Percentiles rank a stretch among this genome's conserved stretches.
phyloP scores from a whole-genome alignment of 1,284 basidiomycete species.

The Ceratobasidium sp. region DNA sequence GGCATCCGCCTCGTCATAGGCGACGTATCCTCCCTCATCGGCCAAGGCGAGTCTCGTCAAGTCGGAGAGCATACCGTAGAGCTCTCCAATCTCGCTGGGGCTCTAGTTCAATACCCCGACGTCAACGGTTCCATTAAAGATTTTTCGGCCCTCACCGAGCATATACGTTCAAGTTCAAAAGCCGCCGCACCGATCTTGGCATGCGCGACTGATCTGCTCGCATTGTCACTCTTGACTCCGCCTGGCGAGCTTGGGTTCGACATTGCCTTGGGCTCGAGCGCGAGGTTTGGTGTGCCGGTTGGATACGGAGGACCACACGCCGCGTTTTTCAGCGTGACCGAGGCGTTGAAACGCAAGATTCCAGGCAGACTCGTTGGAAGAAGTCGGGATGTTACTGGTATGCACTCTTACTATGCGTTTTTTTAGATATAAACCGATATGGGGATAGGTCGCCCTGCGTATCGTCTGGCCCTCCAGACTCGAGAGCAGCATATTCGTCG shows the following conservation, averaged over 20 bases:
- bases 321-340: conserved; percentile 95
- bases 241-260: conserved; percentile 99
- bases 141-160: conserved; percentile 78
- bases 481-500: conserved; percentile 97
- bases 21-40: conserved; percentile 69
- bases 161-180: conserved; percentile 60
- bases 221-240: conserved; percentile 92
- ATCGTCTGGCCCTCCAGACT: conserved; percentile 84
- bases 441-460: conserved; percentile 72
- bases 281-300: conserved; percentile 92
- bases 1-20: conserved; percentile 83
- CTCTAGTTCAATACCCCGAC: conserved; percentile 93
- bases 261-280: conserved; percentile 94
- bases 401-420: background rate
- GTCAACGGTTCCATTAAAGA: conserved; percentile 88
- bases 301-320: conserved; percentile 95
- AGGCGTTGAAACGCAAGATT: conserved; percentile 96
- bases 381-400: conserved; percentile 85
- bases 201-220: conserved; percentile 92
- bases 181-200: conserved; percentile 78
- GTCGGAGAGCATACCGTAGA: conserved; percentile 68
- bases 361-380: conserved; percentile 94
- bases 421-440: no score
- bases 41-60: conserved; percentile 68
- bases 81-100: conserved; percentile 78